Evolutionary conservation across 805 yeast species (phyloP), one percentile per base, ranked within the genome.

Genomic region (Lipomyces oligophaga): DNA sequence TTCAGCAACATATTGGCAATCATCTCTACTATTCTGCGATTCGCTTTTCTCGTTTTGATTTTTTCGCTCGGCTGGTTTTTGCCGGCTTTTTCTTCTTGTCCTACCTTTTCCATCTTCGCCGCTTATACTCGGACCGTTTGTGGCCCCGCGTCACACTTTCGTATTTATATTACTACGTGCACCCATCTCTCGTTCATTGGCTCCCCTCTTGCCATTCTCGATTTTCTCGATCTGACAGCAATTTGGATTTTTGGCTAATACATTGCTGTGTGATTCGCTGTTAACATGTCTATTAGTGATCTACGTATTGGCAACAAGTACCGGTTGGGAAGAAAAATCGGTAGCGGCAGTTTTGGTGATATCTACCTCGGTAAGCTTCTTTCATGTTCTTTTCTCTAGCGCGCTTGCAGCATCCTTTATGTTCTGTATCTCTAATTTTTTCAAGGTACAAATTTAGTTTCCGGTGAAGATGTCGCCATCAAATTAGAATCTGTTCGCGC

Each of bases 401-500:
- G 19, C 21, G 25, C 13, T n/a, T 25, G 28, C 26, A n/a, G 4
- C 26, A 19, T n/a, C 25, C 19, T 26, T 13, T 21, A 11, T 28
- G 43, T 8, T 25, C 22, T 8, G 13, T 30, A n/a, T 5, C 16
- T 22, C 20, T 11, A 16, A 24, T 33, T 11, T n/a, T 26, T 24
- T 20, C 18, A 4, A 54, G 85, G 96, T 10, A 86, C 95, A 21
- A 93, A 90, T 69, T 80, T 93, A 66, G 86, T 90, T 39, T 84
- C 94, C 34, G 97, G 97, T 34, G 97, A 93, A 67, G 96, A 90
- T 67, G 97, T 93, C 43, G 98, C 97, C 57, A 90, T 90, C 73
- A 90, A 90, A 67, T 74, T 90, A 54, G 98, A 90, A 65, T 82
- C 85, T 55, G 79, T 85, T 43, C 75, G 83, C 47, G 96, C 97